Evolutionary conservation across 345 rosid genomes (phyloP), one percentile per base, ranked within the genome.

Genomic region (Salix suchowensis): DNA sequence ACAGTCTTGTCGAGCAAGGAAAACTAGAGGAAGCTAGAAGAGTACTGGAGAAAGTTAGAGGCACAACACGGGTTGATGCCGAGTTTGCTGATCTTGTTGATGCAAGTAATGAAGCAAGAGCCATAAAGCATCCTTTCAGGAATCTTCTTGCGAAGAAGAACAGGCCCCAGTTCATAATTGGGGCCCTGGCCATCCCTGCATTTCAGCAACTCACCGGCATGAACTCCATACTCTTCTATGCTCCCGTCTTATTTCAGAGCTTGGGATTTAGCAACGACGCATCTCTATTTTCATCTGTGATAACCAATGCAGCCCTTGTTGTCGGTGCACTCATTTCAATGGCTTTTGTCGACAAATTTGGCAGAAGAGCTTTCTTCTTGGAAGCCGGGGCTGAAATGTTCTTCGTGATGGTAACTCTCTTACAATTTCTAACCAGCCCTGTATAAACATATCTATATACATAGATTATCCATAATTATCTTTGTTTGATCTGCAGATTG

Each of bases 151-250:
- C 50, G 46, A 64, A 79, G 26, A 76, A 75, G 64, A 76, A 84
- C 32, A 48, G 85, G 16, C 85, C 80, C 3, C 83, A 83, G 64
- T 76, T 82, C 34, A 44, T 72, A 26, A 75, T 83, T 67, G 58
- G 81, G 52, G 81, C 72, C n/a, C 4, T 82, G 24, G 83, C 66
- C 7, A 79, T 90, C 71, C 89, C 91, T 3, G 77, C 83, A 46
- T 86, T 88, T 76, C 89, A 90, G 21, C 89, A 85, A 50, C 65
- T 85, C 4, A 90, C 87, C 0, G 87, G 88, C 32, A 88, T 84
- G 68, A 88, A 87, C 44, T 85, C 86, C 26, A 77, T 88, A 68
- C 82, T 80, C 65, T 87, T 87, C 75, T 87, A 87, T 36, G 89
- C 89, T 10, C 92, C 90, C 14, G 89, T 86, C 39, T 70, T 86